Evolutionary conservation across 345 rosid species (phyloP).

Genomic region (Carallia brachiata): DNA sequence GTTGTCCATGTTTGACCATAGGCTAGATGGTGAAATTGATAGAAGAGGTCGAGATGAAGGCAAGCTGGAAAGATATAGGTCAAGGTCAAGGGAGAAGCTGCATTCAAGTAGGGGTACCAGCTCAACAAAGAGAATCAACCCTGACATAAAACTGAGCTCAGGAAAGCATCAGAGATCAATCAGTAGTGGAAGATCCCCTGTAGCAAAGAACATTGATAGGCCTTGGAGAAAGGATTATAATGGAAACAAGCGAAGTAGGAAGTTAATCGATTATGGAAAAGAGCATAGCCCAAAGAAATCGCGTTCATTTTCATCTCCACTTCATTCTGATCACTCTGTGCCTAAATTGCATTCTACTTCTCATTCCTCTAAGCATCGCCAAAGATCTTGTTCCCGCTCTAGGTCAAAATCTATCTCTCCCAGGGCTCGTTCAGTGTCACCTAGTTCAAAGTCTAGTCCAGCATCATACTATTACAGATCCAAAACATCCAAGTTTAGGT

Average conservation of each 20-base stretch:
- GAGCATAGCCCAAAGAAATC: constrained; percentile 27
- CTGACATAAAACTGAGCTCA: constrained; percentile 18
- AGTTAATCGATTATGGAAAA: constrained; percentile 19
- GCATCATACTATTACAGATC: constrained; percentile 21
- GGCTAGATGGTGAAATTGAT: constrained; percentile 11
- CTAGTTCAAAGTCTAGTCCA: constrained; percentile 26
- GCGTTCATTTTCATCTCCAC: constrained; percentile 26
- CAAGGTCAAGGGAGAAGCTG: constrained; percentile 23
- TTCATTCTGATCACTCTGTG: constrained; percentile 21
- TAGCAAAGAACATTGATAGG: constrained; percentile 18
- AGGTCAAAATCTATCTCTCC: constrained; percentile 33
- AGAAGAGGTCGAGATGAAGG: constrained; percentile 23
- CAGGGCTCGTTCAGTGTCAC: constrained; percentile 18
- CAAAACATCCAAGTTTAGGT: constrained; percentile 17
- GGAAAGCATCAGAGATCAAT: constrained; percentile 8
- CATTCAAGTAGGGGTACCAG: constrained; percentile 11
- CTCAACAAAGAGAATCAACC: constrained; percentile 6
- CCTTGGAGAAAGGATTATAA: constrained; percentile 13
- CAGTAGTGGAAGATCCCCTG: constrained; percentile 20
- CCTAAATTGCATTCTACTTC: constrained; percentile 24
- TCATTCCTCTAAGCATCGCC: constrained; percentile 21
- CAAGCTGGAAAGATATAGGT: constrained; percentile 21
- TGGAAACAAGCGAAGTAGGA: constrained; percentile 29
- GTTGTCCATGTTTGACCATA: constrained; percentile 15
- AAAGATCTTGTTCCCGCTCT: constrained; percentile 14